A percentile compares a stretch with the other conserved stretches of the same genome.
These are phyloP conservation scores for Pezicula rhizophila DNA, from an alignment of 2,329 filamentous ascomycete species.

Conservation along the genomic window DNA sequence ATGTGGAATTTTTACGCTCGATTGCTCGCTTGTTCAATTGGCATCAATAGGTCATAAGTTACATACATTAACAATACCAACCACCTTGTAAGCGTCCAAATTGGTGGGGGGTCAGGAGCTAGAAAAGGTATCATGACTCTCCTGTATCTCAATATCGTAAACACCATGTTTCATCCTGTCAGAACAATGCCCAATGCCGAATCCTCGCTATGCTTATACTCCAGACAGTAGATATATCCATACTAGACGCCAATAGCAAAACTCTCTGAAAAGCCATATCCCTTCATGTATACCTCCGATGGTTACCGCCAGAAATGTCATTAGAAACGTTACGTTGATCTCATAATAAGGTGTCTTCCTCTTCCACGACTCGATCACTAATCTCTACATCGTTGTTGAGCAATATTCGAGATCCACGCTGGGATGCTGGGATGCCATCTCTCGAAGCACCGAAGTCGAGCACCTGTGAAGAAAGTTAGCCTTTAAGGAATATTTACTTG, in stretches of 20 bases:
- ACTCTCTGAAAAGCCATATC: background rate
- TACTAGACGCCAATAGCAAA: background rate
- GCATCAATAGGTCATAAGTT: no score
- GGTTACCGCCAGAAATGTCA: background rate
- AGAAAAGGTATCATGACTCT: no score
- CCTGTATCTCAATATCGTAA: no score
- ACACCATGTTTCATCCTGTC: no score
- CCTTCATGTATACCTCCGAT: background rate
- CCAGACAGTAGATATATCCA: background rate
- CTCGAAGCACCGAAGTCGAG: conserved; percentile 93
- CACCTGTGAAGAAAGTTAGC: conserved; percentile 55
- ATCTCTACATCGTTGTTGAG: conserved; percentile 11
- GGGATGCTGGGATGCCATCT: conserved; percentile 72
- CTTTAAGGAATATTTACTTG: conserved; percentile 1
- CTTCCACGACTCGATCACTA: conserved; percentile 11
- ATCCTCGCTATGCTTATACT: background rate
- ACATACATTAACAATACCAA: no score
- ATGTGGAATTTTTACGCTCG: no score
- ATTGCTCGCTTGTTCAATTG: no score
- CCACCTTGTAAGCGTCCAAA: no score
- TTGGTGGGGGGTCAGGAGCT: no score
- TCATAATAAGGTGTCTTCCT: conserved; percentile 9
- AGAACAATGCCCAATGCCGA: no score
- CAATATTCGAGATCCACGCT: conserved; percentile 74
- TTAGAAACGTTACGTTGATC: background rate